phyloP scores from a whole-genome alignment of 495 filamentous ascomycete genomes.

The Ascobolus immersus region DNA sequence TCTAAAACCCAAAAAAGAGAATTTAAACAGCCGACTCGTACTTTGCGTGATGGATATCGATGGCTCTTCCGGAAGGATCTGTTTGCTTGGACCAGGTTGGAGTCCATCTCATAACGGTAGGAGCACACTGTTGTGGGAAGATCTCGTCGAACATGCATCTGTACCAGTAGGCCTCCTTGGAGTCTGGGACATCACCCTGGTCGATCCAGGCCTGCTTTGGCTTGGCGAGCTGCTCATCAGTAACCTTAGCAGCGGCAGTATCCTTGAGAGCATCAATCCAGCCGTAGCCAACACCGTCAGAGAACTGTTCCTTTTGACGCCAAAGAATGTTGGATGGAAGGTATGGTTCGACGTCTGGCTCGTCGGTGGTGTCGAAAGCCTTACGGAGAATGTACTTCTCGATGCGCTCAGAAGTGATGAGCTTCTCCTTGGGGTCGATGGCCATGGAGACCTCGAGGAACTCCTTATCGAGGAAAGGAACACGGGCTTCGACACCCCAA shows the following conservation, averaged over 20 bases:
- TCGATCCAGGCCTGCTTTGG: constrained; percentile 83
- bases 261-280: constrained; percentile 98
- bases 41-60: constrained; percentile 41
- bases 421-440: constrained; percentile 79
- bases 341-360: constrained; percentile 55
- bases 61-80: constrained; percentile 77
- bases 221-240: constrained; percentile 90
- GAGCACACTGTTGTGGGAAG: constrained; percentile 75
- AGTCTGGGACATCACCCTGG: constrained; percentile 55
- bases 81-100: constrained; percentile 95
- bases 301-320: constrained; percentile 98
- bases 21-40: constrained; percentile 23
- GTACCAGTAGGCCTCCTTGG: constrained; percentile 96
- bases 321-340: constrained; percentile 85
- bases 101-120: constrained; percentile 85
- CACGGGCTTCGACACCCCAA: constrained; percentile 93
- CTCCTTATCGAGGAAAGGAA: constrained; percentile 90
- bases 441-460: constrained; percentile 81
- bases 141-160: constrained; percentile 94
- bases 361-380: constrained; percentile 78
- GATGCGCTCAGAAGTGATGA: constrained; percentile 72
- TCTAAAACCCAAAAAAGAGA: not conserved
- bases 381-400: constrained; percentile 96
- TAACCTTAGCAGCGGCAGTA: constrained; percentile 61
- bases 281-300: constrained; percentile 91